phyloP scores from a whole-genome alignment of 1,284 basidiomycete genomes.

The Ganoderma meredithae region DNA sequence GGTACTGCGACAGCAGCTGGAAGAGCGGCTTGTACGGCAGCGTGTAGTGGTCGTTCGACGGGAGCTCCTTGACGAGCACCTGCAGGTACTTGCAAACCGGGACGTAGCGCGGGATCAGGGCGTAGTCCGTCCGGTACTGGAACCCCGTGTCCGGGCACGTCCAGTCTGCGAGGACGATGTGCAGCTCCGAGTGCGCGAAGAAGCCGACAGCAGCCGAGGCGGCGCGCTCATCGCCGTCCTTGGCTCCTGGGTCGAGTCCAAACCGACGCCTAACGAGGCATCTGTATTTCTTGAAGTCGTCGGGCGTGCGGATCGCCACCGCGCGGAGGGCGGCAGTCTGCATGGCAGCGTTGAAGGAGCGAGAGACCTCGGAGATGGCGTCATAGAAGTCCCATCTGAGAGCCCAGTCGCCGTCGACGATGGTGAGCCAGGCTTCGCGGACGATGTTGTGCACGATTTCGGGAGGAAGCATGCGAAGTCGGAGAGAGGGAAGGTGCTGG shows the following conservation, averaged over 20 bases:
- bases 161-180: constrained; percentile 26
- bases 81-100: constrained; percentile 17
- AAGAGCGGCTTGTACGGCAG: constrained; percentile 26
- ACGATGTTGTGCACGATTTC: constrained; percentile 26
- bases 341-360: constrained; percentile 19
- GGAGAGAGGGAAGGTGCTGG: constrained; percentile 7
- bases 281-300: constrained; percentile 23
- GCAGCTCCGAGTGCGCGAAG: constrained; percentile 23
- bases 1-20: constrained; percentile 26
- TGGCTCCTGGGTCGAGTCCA: constrained; percentile 16
- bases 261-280: constrained; percentile 19
- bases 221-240: constrained; percentile 18
- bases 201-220: constrained; percentile 18
- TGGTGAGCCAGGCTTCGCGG: constrained; percentile 21
- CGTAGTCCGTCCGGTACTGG: constrained; percentile 25
- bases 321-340: constrained; percentile 19
- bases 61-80: constrained; percentile 22
- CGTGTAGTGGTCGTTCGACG: constrained; percentile 18
- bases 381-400: constrained; percentile 25
- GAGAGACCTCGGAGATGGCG: constrained; percentile 18
- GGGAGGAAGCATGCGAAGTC: constrained; percentile 12
- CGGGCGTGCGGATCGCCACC: constrained; percentile 20
- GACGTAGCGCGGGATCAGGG: constrained; percentile 26
- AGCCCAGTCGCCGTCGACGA: constrained; percentile 16
- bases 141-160: constrained; percentile 9